phyloP scores from a whole-genome alignment of 2,329 filamentous ascomycete genomes.

The Nothophaeocryptopus gaeumannii region DNA sequence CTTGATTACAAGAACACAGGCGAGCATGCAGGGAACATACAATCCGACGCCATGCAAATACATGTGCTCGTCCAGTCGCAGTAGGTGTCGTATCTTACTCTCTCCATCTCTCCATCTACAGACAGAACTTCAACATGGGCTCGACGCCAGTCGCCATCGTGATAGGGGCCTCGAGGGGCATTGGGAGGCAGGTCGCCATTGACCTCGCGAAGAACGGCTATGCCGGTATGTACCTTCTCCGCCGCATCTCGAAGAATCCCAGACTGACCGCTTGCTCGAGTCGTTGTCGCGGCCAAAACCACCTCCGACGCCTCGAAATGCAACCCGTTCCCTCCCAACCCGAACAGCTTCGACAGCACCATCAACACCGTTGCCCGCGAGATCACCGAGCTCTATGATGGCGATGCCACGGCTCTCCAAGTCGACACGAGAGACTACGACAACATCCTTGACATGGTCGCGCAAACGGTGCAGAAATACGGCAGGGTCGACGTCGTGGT shows the following conservation, averaged over 20 bases:
- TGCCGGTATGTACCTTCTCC: slow-evolving; percentile 51
- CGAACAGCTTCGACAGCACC: slow-evolving; percentile 71
- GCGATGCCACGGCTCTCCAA: slow-evolving; percentile 61
- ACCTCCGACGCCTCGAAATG: slow-evolving; percentile 60
- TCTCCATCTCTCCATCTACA: no score
- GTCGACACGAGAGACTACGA: slow-evolving; percentile 68
- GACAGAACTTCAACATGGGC: no score
- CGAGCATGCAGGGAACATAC: no score
- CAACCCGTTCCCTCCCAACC: slow-evolving; percentile 67
- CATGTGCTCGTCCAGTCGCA: no score
- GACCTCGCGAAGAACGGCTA: slow-evolving; percentile 71
- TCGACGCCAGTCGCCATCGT: slow-evolving; percentile 27
- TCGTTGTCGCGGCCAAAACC: slow-evolving; percentile 75
- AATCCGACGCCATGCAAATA: no score
- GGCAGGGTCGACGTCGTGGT: slow-evolving; percentile 69
- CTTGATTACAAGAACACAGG: no score
- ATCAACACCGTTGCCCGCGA: slow-evolving; percentile 78
- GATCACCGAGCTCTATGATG: slow-evolving; percentile 60
- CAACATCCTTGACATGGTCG: slow-evolving; percentile 60
- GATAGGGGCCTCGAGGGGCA: slow-evolving; percentile 55
- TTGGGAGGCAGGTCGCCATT: slow-evolving; percentile 76
- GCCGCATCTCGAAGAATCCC: not conserved
- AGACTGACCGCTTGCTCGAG: slow-evolving; percentile 41
- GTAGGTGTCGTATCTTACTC: no score
- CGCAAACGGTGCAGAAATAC: slow-evolving; percentile 54